Conservation (phyloP, 805 yeast species). For the Yarrowia phangngaensis region DNA sequence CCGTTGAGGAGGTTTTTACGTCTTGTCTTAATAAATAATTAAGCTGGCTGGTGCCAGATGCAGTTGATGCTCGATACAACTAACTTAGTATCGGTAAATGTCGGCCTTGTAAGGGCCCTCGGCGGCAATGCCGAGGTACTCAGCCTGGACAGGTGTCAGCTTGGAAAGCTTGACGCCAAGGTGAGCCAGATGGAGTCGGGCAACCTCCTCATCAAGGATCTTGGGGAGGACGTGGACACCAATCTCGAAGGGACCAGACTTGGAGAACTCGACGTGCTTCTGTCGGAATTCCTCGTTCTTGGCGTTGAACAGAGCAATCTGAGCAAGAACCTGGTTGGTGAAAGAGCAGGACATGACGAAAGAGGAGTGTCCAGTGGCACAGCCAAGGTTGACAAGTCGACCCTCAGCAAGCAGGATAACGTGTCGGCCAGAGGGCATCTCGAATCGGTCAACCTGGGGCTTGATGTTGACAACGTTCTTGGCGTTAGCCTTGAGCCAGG, state of each 20-base stretch:
- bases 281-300: constrained; percentile 73
- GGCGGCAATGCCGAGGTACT: constrained; percentile 84
- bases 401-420: constrained; percentile 96
- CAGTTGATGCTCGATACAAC: constrained; percentile 18
- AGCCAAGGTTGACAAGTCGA: constrained; percentile 98
- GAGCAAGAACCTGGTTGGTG: constrained; percentile 99
- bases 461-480: constrained; percentile 92
- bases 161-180: constrained; percentile 82
- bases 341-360: constrained; percentile 99
- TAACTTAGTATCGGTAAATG: constrained; percentile 85
- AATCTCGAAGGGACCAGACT: constrained; percentile 82
- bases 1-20: constrained; percentile 26
- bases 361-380: constrained; percentile 99
- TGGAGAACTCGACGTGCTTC: constrained; percentile 81
- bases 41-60: constrained; percentile 24
- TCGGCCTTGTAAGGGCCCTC: constrained; percentile 98
- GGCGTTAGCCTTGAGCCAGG: constrained; percentile 96
- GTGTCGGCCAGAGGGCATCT: constrained; percentile 85
- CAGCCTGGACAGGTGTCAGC: constrained; percentile 78
- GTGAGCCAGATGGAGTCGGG: constrained; percentile 92
- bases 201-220: constrained; percentile 97
- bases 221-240: constrained; percentile 97
- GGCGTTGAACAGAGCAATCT: constrained; percentile 93
- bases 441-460: constrained; percentile 98
- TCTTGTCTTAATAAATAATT: constrained; percentile 25